phyloP scores from a whole-genome alignment of 306 rosid genomes.

The Lablab purpureus region DNA sequence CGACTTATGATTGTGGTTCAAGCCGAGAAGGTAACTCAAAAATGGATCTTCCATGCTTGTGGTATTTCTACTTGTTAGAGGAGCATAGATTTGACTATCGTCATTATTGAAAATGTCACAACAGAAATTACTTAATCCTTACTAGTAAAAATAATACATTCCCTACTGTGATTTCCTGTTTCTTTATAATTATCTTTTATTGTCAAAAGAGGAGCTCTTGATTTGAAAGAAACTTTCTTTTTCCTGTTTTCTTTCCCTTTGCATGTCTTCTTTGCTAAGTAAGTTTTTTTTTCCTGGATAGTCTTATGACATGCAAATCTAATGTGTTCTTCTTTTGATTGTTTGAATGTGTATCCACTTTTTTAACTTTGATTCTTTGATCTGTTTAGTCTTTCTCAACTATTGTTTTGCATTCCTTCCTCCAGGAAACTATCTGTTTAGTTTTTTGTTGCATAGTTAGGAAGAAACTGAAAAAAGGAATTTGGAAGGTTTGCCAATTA shows the following conservation, averaged over 20 bases:
- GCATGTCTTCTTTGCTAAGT: too few relatives aligned
- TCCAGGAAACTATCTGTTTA: too few relatives aligned
- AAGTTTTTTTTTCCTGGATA: too few relatives aligned
- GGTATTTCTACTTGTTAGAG: slow-evolving; percentile 8
- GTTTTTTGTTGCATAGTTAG: slow-evolving; percentile 9
- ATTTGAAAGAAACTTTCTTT: neutral
- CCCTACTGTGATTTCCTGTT: neutral
- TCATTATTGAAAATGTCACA: neutral
- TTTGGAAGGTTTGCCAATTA: neutral
- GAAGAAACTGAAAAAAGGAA: slow-evolving; percentile 3
- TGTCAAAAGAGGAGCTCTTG: neutral
- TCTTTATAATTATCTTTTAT: neutral
- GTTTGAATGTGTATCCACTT: neutral
- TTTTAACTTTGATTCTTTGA: too few relatives aligned
- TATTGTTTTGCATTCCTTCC: slow-evolving; percentile 4
- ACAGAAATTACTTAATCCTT: too few relatives aligned
- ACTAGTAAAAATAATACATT: neutral
- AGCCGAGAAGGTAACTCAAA: slow-evolving; percentile 79
- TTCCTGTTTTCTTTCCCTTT: neutral
- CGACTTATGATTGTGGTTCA: slow-evolving; percentile 90
- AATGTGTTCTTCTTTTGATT: slow-evolving; percentile 7
- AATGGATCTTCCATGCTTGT: too few relatives aligned
- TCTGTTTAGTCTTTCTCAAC: slow-evolving; percentile 10
- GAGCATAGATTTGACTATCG: slow-evolving; percentile 20
- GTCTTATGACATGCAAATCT: neutral